Base-by-base conservation (phyloP, 257 asterid species). In the Salvia hispanica region DNA sequence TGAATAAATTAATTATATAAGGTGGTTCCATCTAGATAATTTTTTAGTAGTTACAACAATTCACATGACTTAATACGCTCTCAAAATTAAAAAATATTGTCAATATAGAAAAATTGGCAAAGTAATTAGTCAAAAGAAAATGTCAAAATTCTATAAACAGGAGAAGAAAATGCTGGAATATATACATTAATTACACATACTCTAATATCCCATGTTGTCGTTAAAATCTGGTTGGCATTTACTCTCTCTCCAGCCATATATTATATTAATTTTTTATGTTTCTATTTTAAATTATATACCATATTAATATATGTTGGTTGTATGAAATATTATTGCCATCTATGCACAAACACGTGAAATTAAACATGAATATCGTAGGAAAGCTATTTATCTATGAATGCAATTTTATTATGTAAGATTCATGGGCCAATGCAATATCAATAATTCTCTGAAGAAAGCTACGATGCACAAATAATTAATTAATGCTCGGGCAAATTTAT, bases 131-230 rank as follows among this genome's bases (percentile, higher is more conserved):
- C 8, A 39, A 39, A 39, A n/a, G 28, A 55, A 67, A 54, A 51
- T 6, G 43, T 7, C 43, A 39, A 39, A 14, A 52, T 12, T 36
- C 2, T 18, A 18, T 7, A 21, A 53, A 37, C 33, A 47, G 40
- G 7, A 66, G 13, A 56, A 55, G 50, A 58, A 69, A 12, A 39
- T 40, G 53, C 34, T 37, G 69, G 62, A 7, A 34, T 15, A 14
- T 58, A 14, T 21, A 1, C 37, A 69, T 58, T 60, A 3, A 67
- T 73, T 68, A 31, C 33, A 71, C 63, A 62, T 55, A 48, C 72
- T 76, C 76, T 80, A 78, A 74, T 25, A 80, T 74, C 82, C 67
- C 79, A 66, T 36, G 58, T 46, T 77, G 82, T 80, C 78, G 78
- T 71, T 74, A 62, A 77, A 76, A 21, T 76, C 71, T 66, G 18